Base-by-base conservation (phyloP, 129 eudicot species). In the Tagetes patula region DNA sequence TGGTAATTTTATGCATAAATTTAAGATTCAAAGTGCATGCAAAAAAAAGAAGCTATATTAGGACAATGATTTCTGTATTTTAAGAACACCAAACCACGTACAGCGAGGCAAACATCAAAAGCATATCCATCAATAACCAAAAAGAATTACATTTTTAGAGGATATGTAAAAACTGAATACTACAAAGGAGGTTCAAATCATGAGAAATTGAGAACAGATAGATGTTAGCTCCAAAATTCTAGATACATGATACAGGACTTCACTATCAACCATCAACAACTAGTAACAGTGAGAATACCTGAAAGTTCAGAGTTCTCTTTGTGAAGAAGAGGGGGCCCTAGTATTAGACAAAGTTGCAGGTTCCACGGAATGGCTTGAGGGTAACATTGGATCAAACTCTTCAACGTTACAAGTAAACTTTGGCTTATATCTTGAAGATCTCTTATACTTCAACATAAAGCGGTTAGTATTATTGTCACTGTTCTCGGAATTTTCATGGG, bases 381-480 rank as follows among this genome's bases (percentile, higher is more conserved):
- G 40, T 72, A 66, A 36, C 20, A 69, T 33, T 11, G 75, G 42
- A 75, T 85, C 74, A 79, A 70, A 48, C 76, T 33, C 32, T 37
- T 74, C 77, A 50, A 9, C 36, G 77, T 80, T 74, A 76, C 76
- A 66, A 64, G 27, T 71, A 37, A 52, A 74, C 36, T 48, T 71
- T 12, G 53, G 43, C 38, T 80, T 82, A 45, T 72, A 76, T 63
- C 76, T 70, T 52, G 46, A 76, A 61, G 8, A 36, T 82, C 85
- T 87, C 80, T 79, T 81, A 66, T 87, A 82, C 34, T 81, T 84
- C 14, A 82, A 14, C 76, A 73, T 71, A 77, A 45, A 74, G n/a
- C 79, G 82, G 62, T 77, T 65, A 54, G 31, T 38, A 9, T 63
- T 68, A 73, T 38, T 76, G 40, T 70, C 49, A 1, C 74, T 10